Evolutionary conservation across 192 early-diverging fungal genomes (phyloP), one percentile per base, ranked within the genome.

Genomic region (Coemansia sp.): DNA sequence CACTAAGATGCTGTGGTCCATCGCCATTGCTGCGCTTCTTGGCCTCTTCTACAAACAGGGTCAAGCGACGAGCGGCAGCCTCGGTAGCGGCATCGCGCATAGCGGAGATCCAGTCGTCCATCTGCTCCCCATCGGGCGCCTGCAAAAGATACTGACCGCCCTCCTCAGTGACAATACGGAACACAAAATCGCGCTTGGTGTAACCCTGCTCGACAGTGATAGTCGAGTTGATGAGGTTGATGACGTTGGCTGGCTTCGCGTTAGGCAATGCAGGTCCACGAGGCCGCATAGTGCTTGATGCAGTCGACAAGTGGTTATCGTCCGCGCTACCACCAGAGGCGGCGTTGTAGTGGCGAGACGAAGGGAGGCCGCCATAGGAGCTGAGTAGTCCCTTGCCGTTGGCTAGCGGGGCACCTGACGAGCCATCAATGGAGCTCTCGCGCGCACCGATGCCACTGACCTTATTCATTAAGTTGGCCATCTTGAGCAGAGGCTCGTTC

Each of bases 161-260:
- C 82, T 92, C 91, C 56, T 92, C 91, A 5, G 87, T 92, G 35
- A 90, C 85, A 62, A 92, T 85, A 21, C 88, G 88, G 70, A 92
- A 92, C n/a, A 92, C 89, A 74, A 74, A 88, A 37, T 88, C 87
- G 31, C 88, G 85, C 62, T 90, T 89, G 0, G 85, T 84, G 57
- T 89, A 86, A 4, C 82, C 84, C 53, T 85, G 84, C 40, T 87
- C 88, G 14, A 88, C 80, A 3, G 87, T 85, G 13, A 85, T 87
- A n/a, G 87, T 88, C 5, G 89, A 89, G 70, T 90, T 89, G 74
- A 92, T 89, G 51, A 90, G 69, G 59, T 90, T 92, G 77, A 92
- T 88, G 20, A 92, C 91, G 11, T 88, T 81, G 4, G 87, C 85
- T 2, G 89, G 82, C 63, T 89, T 90, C 36, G 80, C 67, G 33